phyloP scores from a whole-genome alignment of 1,284 basidiomycete species.

The Puccinia brachypodii region DNA sequence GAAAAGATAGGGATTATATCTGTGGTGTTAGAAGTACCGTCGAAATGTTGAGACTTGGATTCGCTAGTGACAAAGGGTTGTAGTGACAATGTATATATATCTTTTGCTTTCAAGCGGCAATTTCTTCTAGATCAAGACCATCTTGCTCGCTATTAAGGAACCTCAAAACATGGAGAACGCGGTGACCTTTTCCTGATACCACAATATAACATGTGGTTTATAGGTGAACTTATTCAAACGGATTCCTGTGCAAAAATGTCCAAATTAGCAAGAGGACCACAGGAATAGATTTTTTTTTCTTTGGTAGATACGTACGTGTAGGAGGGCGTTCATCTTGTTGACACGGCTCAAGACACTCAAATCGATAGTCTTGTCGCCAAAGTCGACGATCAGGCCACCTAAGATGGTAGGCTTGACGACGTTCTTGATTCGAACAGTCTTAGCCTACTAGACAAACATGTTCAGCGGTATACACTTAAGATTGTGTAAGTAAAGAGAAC shows the following conservation, averaged over 20 bases:
- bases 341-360: constrained; percentile 88
- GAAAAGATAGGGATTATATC: no score
- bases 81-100: neutral
- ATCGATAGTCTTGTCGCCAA: constrained; percentile 97
- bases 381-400: constrained; percentile 90
- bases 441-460: constrained; percentile 14
- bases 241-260: constrained; percentile 19
- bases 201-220: neutral
- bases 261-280: neutral
- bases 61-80: neutral
- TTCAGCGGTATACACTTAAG: no score
- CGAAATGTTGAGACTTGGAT: neutral
- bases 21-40: no score
- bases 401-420: constrained; percentile 79
- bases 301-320: constrained; percentile 61
- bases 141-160: neutral
- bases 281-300: neutral
- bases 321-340: constrained; percentile 86
- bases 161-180: neutral
- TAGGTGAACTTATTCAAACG: constrained; percentile 3
- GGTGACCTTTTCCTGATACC: neutral
- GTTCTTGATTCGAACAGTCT: constrained; percentile 46
- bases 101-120: neutral
- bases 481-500: neutral
- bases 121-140: neutral